phyloP scores from a whole-genome alignment of 352 stramenopile genomes.

The Saprolegnia parasitica region DNA sequence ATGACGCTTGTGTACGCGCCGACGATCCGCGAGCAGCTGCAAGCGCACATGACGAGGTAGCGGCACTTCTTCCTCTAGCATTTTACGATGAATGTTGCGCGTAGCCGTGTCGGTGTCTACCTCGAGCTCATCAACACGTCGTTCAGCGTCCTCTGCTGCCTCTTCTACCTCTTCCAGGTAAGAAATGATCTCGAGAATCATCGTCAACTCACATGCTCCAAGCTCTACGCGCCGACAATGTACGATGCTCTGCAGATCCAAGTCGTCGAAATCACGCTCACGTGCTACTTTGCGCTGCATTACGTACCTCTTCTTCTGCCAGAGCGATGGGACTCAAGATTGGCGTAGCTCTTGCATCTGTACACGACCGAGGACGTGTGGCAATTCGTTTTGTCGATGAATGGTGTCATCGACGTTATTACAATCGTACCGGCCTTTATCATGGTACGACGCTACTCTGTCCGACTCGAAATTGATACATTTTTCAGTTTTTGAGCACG shows the following conservation, averaged over 20 bases:
- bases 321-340: not conserved
- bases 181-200: not conserved
- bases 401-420: conserved; percentile 62
- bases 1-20: conserved; percentile 12
- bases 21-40: conserved; percentile 15
- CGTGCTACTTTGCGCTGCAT: conserved; percentile 59
- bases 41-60: conserved; percentile 14
- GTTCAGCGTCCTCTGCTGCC: conserved; percentile 58
- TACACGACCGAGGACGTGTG: conserved; percentile 41
- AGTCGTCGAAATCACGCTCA: conserved; percentile 45
- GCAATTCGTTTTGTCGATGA: conserved; percentile 46
- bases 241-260: conserved; percentile 31
- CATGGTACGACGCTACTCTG: too few species aligned
- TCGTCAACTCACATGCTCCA: not conserved
- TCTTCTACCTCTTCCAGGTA: conserved; percentile 56
- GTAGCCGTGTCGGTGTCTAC: conserved; percentile 35
- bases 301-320: conserved; percentile 32
- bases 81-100: not conserved
- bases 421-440: conserved; percentile 63
- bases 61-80: not conserved
- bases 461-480: too few species aligned
- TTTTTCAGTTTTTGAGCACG: conserved; percentile 42
- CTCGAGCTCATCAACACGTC: conserved; percentile 54
- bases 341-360: conserved; percentile 41
- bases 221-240: conserved; percentile 45